Percentiles rank a stretch among this genome's conserved stretches.
Conservation (phyloP, 345 rosid species). For the Cochlearia excelsa region DNA sequence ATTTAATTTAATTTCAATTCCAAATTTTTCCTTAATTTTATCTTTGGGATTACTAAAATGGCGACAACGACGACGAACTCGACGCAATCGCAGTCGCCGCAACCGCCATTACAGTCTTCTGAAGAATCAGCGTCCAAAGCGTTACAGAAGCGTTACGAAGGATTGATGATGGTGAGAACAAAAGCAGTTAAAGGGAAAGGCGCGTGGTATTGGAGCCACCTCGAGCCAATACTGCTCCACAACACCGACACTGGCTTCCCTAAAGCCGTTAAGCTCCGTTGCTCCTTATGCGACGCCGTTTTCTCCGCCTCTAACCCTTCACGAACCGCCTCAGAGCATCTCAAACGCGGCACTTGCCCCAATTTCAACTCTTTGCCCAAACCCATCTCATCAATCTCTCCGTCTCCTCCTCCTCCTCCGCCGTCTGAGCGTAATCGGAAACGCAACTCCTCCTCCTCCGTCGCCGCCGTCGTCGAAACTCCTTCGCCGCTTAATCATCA, state of each 20-base stretch:
- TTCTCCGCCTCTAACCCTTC: constrained; percentile 99
- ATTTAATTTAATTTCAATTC: no score
- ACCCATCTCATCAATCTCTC: constrained; percentile 55
- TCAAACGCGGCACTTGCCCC: constrained; percentile 93
- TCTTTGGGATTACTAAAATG: constrained; percentile 18
- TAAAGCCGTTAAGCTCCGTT: constrained; percentile 93
- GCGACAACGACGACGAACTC: constrained; percentile 42
- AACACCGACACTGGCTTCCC: constrained; percentile 87
- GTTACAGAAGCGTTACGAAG: constrained; percentile 83
- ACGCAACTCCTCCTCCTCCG: constrained; percentile 48
- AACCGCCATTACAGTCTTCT: constrained; percentile 45
- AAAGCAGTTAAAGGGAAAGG: constrained; percentile 97
- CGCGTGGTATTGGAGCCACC: constrained; percentile 99
- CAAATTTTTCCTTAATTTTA: not conserved
- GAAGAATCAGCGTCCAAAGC: constrained; percentile 78
- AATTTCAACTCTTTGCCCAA: constrained; percentile 76
- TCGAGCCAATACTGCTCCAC: constrained; percentile 81
- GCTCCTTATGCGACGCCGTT: constrained; percentile 87
- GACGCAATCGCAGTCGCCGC: constrained; percentile 27
- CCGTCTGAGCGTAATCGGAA: constrained; percentile 39
- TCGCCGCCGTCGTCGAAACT: constrained; percentile 25
- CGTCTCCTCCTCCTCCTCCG: constrained; percentile 22
- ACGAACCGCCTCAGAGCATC: constrained; percentile 96
- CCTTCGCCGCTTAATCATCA: constrained; percentile 29
- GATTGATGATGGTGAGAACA: constrained; percentile 79